Conservation (phyloP, 352 stramenopile genomes). For the Phytophthora constricta region DNA sequence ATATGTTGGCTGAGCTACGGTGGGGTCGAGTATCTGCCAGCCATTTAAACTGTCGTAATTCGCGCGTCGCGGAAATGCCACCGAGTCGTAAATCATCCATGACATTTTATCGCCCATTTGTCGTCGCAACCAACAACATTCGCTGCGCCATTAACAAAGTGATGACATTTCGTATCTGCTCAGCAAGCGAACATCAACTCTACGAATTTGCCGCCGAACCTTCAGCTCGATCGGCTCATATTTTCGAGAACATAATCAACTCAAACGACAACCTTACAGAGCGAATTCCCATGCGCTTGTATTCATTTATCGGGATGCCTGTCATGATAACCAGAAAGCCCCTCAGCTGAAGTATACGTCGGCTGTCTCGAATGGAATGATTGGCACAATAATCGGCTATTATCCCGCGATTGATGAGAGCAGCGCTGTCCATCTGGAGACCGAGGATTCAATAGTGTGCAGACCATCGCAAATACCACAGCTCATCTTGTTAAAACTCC, state of each 20-base stretch:
- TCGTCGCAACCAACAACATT: no score
- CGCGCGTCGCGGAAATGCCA: slow-evolving; percentile 12
- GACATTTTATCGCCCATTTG: slow-evolving; percentile 5
- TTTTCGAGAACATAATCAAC: slow-evolving; percentile 1
- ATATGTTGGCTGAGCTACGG: not conserved
- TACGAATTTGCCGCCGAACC: slow-evolving; percentile 4
- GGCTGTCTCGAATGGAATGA: slow-evolving; percentile 5
- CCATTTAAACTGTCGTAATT: slow-evolving; percentile 3
- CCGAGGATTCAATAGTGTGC: not conserved
- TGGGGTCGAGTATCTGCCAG: not conserved
- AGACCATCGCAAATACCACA: no score
- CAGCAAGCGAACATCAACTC: not conserved
- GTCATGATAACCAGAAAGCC: slow-evolving; percentile 9
- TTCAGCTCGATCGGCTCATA: not conserved
- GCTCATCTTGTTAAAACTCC: not conserved
- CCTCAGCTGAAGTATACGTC: not conserved
- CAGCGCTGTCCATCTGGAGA: not conserved
- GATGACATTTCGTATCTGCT: not conserved
- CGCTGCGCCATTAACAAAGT: not conserved
- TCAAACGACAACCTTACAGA: slow-evolving; percentile 6
- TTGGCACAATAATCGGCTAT: slow-evolving; percentile 3
- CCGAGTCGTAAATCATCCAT: slow-evolving; percentile 9
- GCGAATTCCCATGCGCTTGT: slow-evolving; percentile 1
- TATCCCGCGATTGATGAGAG: not conserved
- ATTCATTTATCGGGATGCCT: slow-evolving; percentile 14